Percentiles rank a stretch among this genome's conserved stretches.
Evolutionary conservation across 371 early-diverging fungal genomes (phyloP).

Genomic region (Apophysomyces ossiformis): DNA sequence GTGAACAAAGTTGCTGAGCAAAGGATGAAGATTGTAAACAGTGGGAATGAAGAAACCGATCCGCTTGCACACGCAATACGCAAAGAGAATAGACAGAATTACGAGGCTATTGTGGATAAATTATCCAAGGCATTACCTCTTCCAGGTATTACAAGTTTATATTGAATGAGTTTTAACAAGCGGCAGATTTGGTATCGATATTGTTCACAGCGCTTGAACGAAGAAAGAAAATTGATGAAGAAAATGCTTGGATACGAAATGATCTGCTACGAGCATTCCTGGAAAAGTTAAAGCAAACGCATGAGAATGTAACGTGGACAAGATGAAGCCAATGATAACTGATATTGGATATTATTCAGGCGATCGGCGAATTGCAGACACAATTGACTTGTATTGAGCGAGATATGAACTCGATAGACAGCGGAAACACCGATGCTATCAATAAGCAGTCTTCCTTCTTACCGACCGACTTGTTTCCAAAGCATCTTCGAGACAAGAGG

Average conservation of each 20-base stretch:
- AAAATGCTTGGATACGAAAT: conserved; percentile 55
- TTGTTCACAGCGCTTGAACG: conserved; percentile 59
- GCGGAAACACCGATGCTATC: neutral
- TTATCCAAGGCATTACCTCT: conserved; percentile 19
- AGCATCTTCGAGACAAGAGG: conserved; percentile 1
- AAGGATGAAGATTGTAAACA: conserved; percentile 13
- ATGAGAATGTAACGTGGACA: conserved; percentile 10
- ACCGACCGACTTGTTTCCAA: neutral
- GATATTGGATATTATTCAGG: conserved; percentile 17
- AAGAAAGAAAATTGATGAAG: conserved; percentile 57
- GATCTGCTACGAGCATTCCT: conserved; percentile 68
- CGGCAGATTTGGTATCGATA: conserved; percentile 22
- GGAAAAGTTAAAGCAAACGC: conserved; percentile 33
- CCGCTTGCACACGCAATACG: conserved; percentile 11
- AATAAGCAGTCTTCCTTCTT: neutral
- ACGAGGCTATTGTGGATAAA: conserved; percentile 18
- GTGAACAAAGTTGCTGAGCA: conserved; percentile 37
- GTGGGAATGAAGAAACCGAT: conserved; percentile 20
- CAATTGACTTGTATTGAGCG: conserved; percentile 45
- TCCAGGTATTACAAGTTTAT: conserved; percentile 16
- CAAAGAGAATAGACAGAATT: conserved; percentile 25
- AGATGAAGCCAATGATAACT: neutral
- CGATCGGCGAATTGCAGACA: conserved; percentile 30
- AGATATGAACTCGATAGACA: conserved; percentile 24
- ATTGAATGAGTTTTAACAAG: neutral